phyloP scores from a whole-genome alignment of 129 eudicot species.

The Glebionis coronaria region DNA sequence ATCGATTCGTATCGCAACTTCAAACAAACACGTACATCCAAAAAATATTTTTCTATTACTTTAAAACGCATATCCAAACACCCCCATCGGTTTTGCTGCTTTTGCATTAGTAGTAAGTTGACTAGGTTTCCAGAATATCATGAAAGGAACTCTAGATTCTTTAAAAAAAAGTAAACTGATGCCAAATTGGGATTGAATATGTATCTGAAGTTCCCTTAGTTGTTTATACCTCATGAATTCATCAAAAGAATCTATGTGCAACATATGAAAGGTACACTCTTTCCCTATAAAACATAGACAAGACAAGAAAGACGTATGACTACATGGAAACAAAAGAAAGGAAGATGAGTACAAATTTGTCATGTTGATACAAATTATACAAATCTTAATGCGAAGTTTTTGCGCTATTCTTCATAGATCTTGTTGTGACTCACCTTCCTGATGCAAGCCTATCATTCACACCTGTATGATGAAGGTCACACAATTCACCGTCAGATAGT shows the following conservation, averaged over 20 bases:
- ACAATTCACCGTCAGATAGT: not conserved
- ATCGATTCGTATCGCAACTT: too few species aligned
- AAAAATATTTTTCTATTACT: too few species aligned
- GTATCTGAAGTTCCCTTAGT: not conserved
- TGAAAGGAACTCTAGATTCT: not conserved
- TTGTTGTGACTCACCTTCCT: slow-evolving; percentile 6
- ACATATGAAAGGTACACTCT: slow-evolving; percentile 2
- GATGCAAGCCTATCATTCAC: slow-evolving; percentile 16
- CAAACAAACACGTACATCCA: too few species aligned
- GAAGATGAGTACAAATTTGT: slow-evolving; percentile 2
- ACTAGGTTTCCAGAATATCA: not conserved
- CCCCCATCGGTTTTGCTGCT: too few species aligned
- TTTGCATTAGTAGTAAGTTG: too few species aligned
- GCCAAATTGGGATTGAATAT: not conserved
- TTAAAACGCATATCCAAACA: too few species aligned
- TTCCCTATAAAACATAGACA: slow-evolving; percentile 15
- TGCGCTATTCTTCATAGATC: slow-evolving; percentile 4
- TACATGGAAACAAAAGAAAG: not conserved
- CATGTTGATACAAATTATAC: slow-evolving; percentile 21
- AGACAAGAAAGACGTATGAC: not conserved
- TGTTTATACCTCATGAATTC: not conserved
- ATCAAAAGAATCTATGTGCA: slow-evolving; percentile 19
- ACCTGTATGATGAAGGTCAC: slow-evolving; percentile 16
- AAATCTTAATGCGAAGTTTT: slow-evolving; percentile 4
- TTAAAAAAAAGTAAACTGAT: not conserved